phyloP scores from a whole-genome alignment of 257 asterid genomes.

The Leonotis leonurus region DNA sequence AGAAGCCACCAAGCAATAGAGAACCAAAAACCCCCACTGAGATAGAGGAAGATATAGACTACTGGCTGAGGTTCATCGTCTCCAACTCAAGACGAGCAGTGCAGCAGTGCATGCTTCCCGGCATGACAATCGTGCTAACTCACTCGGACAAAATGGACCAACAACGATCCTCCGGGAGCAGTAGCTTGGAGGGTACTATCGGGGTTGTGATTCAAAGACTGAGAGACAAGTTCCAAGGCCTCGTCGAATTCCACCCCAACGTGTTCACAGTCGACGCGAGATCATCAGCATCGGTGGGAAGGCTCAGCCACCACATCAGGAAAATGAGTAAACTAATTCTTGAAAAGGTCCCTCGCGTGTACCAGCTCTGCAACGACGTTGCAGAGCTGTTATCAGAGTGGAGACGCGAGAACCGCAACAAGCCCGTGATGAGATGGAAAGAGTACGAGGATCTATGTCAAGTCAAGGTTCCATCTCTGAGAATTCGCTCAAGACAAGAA shows the following conservation, averaged over 20 bases:
- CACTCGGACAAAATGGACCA: conserved; percentile 62
- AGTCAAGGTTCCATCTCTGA: conserved; percentile 57
- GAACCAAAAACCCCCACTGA: conserved; percentile 46
- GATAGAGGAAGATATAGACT: conserved; percentile 68
- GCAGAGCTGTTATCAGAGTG: conserved; percentile 43
- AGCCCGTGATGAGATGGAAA: conserved; percentile 70
- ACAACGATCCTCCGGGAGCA: too few species aligned
- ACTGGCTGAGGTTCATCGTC: conserved; percentile 73
- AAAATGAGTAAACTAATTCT: conserved; percentile 50
- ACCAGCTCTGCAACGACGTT: conserved; percentile 68
- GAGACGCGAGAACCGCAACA: conserved; percentile 56
- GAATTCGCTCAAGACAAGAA: conserved; percentile 56
- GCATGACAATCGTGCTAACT: conserved; percentile 70
- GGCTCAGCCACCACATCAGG: conserved; percentile 56
- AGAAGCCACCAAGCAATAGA: conserved; percentile 51
- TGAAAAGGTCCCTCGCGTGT: conserved; percentile 66
- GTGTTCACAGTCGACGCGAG: conserved; percentile 85
- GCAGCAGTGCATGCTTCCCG: conserved; percentile 73
- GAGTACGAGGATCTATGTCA: conserved; percentile 79
- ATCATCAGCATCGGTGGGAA: conserved; percentile 72
- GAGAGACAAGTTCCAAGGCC: conserved; percentile 54
- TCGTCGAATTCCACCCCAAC: conserved; percentile 69
- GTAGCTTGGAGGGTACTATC: conserved; percentile 36
- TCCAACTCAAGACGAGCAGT: conserved; percentile 67
- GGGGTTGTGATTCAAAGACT: conserved; percentile 41